Evolutionary conservation across 1,139 yeast genomes (phyloP).

Genomic region (Suhomyces coccinellae): DNA sequence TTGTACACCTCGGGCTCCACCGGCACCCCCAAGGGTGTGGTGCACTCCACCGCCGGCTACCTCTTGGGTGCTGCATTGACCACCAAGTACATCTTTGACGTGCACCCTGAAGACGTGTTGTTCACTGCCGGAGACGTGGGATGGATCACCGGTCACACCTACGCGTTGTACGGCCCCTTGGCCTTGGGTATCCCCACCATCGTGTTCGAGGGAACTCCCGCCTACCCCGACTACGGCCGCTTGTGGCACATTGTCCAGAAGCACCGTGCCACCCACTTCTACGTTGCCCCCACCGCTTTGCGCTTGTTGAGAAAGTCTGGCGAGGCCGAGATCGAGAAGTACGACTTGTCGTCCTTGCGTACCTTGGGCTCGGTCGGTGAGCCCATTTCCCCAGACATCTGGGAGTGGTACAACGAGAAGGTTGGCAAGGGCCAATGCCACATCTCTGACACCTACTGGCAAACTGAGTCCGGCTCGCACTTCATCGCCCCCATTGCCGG

Average conservation of each 20-base stretch:
- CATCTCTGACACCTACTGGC: conserved; percentile 97
- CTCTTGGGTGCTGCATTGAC: conserved; percentile 93
- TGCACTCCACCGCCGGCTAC: conserved; percentile 93
- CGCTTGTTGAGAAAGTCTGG: conserved; percentile 95
- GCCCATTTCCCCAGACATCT: conserved; percentile 96
- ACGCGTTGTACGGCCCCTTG: conserved; percentile 93
- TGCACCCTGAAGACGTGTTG: conserved; percentile 81
- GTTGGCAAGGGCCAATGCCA: conserved; percentile 87
- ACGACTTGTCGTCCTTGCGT: conserved; percentile 87
- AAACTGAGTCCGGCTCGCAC: conserved; percentile 97
- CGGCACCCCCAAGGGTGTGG: conserved; percentile 98
- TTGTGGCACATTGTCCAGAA: conserved; percentile 96
- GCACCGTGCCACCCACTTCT: conserved; percentile 93
- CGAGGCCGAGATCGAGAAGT: conserved; percentile 76
- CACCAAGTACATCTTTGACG: conserved; percentile 89
- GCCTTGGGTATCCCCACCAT: conserved; percentile 86
- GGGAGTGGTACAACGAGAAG: conserved; percentile 97
- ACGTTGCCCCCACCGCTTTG: conserved; percentile 97
- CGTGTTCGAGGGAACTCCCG: conserved; percentile 97
- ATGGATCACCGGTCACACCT: conserved; percentile 99
- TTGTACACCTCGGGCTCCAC: conserved; percentile 96
- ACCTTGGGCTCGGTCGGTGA: conserved; percentile 98
- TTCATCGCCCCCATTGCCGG: conserved; percentile 96
- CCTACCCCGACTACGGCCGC: conserved; percentile 94
- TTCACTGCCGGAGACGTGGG: conserved; percentile 99